Evolutionary conservation across 257 asterid genomes (phyloP).

Genomic region (Cinchona pubescens): DNA sequence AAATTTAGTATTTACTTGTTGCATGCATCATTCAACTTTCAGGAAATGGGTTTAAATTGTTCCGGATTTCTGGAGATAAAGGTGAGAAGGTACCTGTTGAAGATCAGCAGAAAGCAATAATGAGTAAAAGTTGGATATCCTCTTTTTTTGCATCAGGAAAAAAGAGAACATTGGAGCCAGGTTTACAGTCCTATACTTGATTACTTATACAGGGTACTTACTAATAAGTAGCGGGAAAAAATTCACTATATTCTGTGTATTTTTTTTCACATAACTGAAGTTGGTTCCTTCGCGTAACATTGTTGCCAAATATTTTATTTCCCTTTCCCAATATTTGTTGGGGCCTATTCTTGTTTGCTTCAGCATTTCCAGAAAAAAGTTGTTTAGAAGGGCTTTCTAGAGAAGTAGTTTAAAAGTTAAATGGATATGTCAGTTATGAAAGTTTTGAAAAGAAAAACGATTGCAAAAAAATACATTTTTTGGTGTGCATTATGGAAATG

Average conservation of each 20-base stretch:
- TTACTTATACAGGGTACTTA: neutral
- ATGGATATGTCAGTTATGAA: neutral
- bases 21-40: too few species aligned
- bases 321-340: neutral
- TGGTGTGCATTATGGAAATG: neutral
- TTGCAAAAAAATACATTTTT: neutral
- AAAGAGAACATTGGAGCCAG: conserved; percentile 49
- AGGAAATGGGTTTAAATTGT: conserved; percentile 62
- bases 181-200: conserved; percentile 32
- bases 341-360: neutral
- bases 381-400: neutral
- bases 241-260: neutral
- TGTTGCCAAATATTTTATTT: neutral
- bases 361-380: neutral
- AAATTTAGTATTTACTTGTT: neutral
- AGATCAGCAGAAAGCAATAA: conserved; percentile 35
- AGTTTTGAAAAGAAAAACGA: too few species aligned
- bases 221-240: neutral
- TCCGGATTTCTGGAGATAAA: conserved; percentile 38
- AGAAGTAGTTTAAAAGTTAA: neutral
- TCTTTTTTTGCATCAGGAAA: conserved; percentile 43
- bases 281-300: neutral
- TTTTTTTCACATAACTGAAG: neutral
- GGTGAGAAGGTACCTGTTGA: conserved; percentile 26
- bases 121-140: conserved; percentile 54